Evolutionary conservation across 2,329 filamentous ascomycete species (phyloP).

Genomic region (Xylaria polymorpha): DNA sequence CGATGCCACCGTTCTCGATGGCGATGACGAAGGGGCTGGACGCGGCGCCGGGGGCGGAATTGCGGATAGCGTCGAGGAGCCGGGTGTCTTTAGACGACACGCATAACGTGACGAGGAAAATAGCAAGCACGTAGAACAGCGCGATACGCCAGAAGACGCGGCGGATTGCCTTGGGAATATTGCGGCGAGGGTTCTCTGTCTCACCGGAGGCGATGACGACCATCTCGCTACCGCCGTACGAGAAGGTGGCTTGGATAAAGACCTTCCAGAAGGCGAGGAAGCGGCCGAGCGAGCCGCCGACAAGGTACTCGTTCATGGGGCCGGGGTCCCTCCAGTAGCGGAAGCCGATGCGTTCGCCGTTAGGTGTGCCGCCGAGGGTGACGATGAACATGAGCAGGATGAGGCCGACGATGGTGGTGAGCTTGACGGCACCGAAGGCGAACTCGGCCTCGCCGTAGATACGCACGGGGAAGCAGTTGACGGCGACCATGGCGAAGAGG

Average conservation of each 20-base stretch:
- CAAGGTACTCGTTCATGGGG: constrained; percentile 57
- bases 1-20: constrained; percentile 69
- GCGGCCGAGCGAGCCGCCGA: constrained; percentile 52
- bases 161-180: constrained; percentile 74
- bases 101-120: constrained; percentile 58
- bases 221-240: constrained; percentile 60
- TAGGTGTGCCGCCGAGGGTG: constrained; percentile 59
- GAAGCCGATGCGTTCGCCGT: constrained; percentile 58
- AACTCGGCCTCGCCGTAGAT: constrained; percentile 67
- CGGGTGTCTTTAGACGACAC: constrained; percentile 50
- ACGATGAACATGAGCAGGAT: constrained; percentile 63
- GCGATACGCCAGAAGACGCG: constrained; percentile 76
- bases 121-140: constrained; percentile 74
- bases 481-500: constrained; percentile 52
- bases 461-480: constrained; percentile 56
- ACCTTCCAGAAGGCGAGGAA: constrained; percentile 59
- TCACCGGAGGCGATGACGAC: constrained; percentile 64
- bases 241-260: constrained; percentile 61
- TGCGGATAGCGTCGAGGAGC: constrained; percentile 49
- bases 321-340: constrained; percentile 59
- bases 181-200: constrained; percentile 68
- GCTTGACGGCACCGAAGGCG: constrained; percentile 61
- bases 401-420: constrained; percentile 61
- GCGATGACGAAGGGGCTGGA: constrained; percentile 73
- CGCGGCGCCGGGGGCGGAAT: constrained; percentile 47